Conservation (phyloP, 225 moss, liverwort and hornwort species). For the Sphagnum tenellum region DNA sequence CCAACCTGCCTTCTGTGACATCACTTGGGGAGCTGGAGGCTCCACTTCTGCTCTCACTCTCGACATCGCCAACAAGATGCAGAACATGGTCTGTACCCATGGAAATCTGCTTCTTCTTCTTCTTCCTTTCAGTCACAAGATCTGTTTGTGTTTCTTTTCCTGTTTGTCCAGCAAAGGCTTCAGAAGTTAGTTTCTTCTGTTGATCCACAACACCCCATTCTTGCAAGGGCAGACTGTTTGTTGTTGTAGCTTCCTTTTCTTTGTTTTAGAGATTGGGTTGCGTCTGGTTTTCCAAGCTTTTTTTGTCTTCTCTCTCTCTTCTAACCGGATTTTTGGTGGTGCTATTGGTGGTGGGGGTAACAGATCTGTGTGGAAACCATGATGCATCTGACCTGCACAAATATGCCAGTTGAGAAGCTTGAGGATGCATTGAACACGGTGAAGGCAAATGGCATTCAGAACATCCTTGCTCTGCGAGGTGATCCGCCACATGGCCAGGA, state of each 20-base stretch:
- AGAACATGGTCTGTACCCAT: slow-evolving; percentile 67
- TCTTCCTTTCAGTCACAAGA: no score
- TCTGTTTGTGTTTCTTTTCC: no score
- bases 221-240: no score
- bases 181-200: no score
- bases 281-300: no score
- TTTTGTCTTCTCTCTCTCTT: no score
- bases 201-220: no score
- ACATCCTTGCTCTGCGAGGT: slow-evolving; percentile 92
- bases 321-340: no score
- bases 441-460: slow-evolving; percentile 81
- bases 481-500: slow-evolving; percentile 97
- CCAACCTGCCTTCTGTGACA: slow-evolving; percentile 86
- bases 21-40: slow-evolving; percentile 83
- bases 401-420: slow-evolving; percentile 90
- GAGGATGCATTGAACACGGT: slow-evolving; percentile 62
- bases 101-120: background rate
- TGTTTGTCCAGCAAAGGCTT: no score
- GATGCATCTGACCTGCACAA: slow-evolving; percentile 99
- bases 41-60: slow-evolving; percentile 85
- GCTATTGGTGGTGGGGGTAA: slow-evolving; percentile 1
- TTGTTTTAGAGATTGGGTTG: no score
- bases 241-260: no score
- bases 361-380: slow-evolving; percentile 98
- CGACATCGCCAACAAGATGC: slow-evolving; percentile 75